Percentiles rank a stretch among this genome's conserved stretches.
These are phyloP conservation scores for Discostella pseudostelligera DNA, from an alignment of 108 stramenopile species.

Conservation along the genomic window DNA sequence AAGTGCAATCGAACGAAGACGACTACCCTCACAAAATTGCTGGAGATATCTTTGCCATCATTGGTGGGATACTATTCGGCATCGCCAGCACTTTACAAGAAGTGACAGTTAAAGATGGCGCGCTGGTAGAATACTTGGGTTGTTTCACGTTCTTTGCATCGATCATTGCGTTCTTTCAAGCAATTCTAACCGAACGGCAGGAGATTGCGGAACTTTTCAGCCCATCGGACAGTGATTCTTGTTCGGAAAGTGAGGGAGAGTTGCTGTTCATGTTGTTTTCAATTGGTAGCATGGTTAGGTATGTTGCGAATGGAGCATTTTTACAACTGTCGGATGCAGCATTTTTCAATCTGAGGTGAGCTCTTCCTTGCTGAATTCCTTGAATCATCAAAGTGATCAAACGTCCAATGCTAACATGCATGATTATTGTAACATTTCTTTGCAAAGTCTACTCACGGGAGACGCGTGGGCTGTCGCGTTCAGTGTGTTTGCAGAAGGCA, in stretches of 20 bases:
- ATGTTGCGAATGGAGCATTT: conserved; percentile 65
- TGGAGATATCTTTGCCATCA: conserved; percentile 87
- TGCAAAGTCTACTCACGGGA: conserved; percentile 75
- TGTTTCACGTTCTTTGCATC: conserved; percentile 80
- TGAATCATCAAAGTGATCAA: too few relatives aligned
- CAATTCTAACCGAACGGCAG: not conserved
- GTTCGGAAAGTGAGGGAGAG: conserved; percentile 37
- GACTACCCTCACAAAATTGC: conserved; percentile 65
- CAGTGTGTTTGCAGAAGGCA: conserved; percentile 72
- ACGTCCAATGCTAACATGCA: not conserved
- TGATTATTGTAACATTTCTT: not conserved
- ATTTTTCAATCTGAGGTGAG: conserved; percentile 66
- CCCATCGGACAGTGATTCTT: conserved; percentile 21
- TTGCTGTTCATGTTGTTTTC: conserved; percentile 55
- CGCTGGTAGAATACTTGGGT: conserved; percentile 80
- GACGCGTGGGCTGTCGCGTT: conserved; percentile 92
- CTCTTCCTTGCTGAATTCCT: not conserved
- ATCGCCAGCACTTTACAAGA: conserved; percentile 81
- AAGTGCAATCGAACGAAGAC: conserved; percentile 37
- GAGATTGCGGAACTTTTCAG: conserved; percentile 2
- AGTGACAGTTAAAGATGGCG: conserved; percentile 54
- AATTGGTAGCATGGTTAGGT: conserved; percentile 44
- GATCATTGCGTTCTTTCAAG: conserved; percentile 38
- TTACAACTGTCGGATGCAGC: conserved; percentile 69
- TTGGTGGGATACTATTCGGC: conserved; percentile 89